phyloP scores from a whole-genome alignment of 2,329 filamentous ascomycete species.

The Dothistroma septosporum region DNA sequence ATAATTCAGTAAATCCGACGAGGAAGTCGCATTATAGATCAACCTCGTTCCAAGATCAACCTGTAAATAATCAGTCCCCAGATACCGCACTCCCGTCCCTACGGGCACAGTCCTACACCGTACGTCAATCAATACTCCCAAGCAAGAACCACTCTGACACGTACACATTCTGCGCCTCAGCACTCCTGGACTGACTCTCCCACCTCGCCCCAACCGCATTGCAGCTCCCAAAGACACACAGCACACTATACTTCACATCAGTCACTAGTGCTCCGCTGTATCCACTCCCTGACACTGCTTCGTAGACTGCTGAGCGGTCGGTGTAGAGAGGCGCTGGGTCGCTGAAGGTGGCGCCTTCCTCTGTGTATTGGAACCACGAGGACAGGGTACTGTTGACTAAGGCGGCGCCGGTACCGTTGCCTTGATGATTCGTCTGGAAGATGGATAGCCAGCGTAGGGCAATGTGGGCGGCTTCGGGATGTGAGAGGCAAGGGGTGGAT shows the following conservation, averaged over 20 bases:
- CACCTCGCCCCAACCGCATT: conserved; percentile 12
- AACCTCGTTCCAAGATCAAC: conserved; percentile 11
- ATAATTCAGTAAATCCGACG: conserved; percentile 13
- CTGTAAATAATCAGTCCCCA: conserved; percentile 12
- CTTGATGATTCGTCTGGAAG: conserved; percentile 13
- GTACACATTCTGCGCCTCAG: conserved; percentile 10
- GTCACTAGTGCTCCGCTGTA: conserved; percentile 6
- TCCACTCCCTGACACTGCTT: conserved; percentile 5
- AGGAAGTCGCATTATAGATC: conserved; percentile 9
- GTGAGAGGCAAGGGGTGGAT: conserved; percentile 5
- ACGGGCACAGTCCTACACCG: conserved; percentile 9
- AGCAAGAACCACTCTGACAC: not conserved
- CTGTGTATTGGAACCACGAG: conserved; percentile 7
- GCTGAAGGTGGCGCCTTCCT: conserved; percentile 12
- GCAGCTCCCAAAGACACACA: conserved; percentile 7
- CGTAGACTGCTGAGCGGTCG: conserved; percentile 6
- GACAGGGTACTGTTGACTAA: conserved; percentile 10
- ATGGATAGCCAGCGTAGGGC: conserved; percentile 13
- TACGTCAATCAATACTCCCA: not conserved
- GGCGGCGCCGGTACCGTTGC: conserved; percentile 10
- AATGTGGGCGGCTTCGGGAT: conserved; percentile 12
- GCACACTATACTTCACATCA: conserved; percentile 8
- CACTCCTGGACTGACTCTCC: conserved; percentile 6
- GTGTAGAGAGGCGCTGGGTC: conserved; percentile 9
- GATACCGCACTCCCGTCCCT: conserved; percentile 8